Conservation (phyloP, 2,329 filamentous ascomycete genomes). For the Lasiodiplodia hormozganensis region DNA sequence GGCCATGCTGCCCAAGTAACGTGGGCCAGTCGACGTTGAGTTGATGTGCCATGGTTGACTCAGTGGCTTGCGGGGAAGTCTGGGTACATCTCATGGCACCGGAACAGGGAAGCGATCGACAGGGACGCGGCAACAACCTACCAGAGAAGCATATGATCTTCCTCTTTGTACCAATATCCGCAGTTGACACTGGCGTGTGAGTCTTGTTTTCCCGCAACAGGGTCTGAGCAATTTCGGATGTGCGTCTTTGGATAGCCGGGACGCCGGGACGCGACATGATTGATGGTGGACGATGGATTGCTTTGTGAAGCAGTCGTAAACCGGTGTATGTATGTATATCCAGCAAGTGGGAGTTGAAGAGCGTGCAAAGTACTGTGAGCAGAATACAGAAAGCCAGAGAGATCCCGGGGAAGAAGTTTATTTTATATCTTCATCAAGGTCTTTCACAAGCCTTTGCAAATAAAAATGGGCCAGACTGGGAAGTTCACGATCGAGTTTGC, state of each 20-base stretch:
- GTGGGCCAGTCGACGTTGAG: not conserved
- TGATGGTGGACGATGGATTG: not conserved
- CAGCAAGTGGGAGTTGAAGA: not conserved
- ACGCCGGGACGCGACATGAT: conserved; percentile 42
- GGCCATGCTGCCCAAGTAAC: not conserved
- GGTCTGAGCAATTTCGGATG: conserved; percentile 33
- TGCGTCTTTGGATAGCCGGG: conserved; percentile 36
- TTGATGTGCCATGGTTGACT: not conserved
- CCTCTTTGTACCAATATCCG: conserved; percentile 53
- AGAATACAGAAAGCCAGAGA: not conserved
- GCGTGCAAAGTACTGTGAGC: not conserved
- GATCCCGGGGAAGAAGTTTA: not conserved
- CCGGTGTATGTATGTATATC: not conserved
- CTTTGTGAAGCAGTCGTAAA: not conserved
- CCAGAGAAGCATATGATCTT: conserved; percentile 67
- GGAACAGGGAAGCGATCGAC: conserved; percentile 21
- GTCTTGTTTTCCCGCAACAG: conserved; percentile 30
- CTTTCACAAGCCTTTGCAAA: too few species aligned
- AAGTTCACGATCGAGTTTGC: conserved; percentile 5
- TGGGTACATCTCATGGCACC: conserved; percentile 20
- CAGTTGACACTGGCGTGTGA: conserved; percentile 33
- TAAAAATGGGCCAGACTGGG: conserved; percentile 16
- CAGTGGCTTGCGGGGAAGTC: conserved; percentile 12
- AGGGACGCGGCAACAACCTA: conserved; percentile 37
- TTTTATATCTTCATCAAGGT: not conserved